A percentile compares a stretch with the other conserved stretches of the same genome.
Conservation (phyloP, 306 rosid species). For the Sesbania bispinosa region DNA sequence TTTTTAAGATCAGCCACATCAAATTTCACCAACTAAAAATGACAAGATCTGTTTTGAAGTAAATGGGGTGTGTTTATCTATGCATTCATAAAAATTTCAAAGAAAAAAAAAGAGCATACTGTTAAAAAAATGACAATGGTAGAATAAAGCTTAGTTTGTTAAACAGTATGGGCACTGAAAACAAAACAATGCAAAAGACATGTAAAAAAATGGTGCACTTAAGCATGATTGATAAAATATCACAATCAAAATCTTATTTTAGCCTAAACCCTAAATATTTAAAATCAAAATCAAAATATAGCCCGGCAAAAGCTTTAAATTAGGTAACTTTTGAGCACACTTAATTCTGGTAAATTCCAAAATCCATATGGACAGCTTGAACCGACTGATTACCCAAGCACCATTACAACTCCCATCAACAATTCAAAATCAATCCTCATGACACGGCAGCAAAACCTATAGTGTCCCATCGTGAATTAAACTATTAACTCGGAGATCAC, state of each 20-base stretch:
- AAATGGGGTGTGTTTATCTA: background rate
- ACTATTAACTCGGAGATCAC: background rate
- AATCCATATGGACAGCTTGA: background rate
- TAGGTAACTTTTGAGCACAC: background rate
- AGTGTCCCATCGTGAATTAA: background rate
- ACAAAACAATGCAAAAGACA: background rate
- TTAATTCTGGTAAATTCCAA: background rate
- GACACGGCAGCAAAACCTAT: background rate
- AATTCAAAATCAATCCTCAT: slow-evolving; percentile 18
- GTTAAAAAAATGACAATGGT: background rate
- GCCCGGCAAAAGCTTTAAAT: background rate
- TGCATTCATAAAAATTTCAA: background rate
- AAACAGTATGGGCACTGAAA: background rate
- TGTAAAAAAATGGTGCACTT: background rate
- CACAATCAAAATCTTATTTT: background rate
- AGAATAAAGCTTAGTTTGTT: background rate
- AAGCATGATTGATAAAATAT: background rate
- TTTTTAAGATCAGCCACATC: background rate
- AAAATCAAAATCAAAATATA: background rate
- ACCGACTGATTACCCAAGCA: background rate
- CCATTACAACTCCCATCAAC: background rate
- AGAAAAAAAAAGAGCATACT: background rate
- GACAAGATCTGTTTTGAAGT: background rate
- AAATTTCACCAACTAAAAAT: background rate
- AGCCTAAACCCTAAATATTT: background rate